Conservation (phyloP, 169 alveolate species). For the Plasmodium chabaudi region DNA sequence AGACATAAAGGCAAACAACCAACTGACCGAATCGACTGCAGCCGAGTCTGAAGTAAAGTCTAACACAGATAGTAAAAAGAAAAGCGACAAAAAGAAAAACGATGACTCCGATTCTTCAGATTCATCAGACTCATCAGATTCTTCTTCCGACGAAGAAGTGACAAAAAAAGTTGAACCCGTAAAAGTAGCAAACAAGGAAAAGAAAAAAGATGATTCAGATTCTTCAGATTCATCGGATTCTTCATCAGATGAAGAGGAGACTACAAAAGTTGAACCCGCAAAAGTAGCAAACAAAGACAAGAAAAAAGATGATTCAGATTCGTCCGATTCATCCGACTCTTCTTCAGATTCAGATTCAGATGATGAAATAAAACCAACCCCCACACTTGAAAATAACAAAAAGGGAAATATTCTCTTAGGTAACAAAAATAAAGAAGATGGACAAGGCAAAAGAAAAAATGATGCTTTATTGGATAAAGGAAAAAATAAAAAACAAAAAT, state of each 20-base stretch:
- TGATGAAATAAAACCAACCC: not conserved
- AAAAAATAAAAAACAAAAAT: conserved; percentile 35
- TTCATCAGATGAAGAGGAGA: conserved; percentile 4
- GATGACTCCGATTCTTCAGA: conserved; percentile 14
- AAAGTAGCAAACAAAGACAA: not conserved
- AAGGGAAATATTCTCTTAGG: not conserved
- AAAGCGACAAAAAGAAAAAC: conserved; percentile 29
- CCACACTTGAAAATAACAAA: not conserved
- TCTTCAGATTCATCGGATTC: conserved; percentile 39
- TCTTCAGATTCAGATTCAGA: conserved; percentile 37
- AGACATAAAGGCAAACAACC: conserved; percentile 14
- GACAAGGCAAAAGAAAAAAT: conserved; percentile 46
- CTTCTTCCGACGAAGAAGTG: not conserved
- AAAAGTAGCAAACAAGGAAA: too few relatives aligned
- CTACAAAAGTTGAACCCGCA: not conserved
- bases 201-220: conserved; percentile 26
- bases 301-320: not conserved
- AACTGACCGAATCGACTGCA: conserved; percentile 64
- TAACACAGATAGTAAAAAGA: conserved; percentile 12
- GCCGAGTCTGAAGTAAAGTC: conserved; percentile 58
- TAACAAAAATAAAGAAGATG: conserved; percentile 1
- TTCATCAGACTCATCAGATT: conserved; percentile 15
- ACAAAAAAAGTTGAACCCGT: not conserved
- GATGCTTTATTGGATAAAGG: conserved; percentile 8
- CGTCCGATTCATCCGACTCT: conserved; percentile 4